Base-by-base conservation (phyloP, 805 yeast genomes). In the Cyberlindnera mississippiensis region DNA sequence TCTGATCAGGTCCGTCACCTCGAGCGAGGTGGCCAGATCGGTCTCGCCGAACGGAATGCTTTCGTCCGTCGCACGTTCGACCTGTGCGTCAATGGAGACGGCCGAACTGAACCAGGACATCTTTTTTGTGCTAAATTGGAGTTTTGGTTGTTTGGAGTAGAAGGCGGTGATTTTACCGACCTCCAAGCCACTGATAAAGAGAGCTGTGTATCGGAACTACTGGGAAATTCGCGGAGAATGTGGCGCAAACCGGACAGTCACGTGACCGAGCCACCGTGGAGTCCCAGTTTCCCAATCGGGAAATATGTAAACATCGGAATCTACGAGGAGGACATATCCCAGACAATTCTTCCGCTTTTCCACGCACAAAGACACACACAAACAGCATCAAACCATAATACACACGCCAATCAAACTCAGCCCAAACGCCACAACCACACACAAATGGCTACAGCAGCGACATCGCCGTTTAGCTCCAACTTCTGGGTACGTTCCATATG, bases 21-120 rank as follows among this genome's bases (percentile, higher is more conserved):
- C 98, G 45, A 93, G 69, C 12, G 91, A 89, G 34, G 72, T 66
- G 12, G 77, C 72, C 44, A 84, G 66, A 55, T 90, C 96, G 35
- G 85, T 72, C 56, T 90, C 96, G 2, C 97, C 97, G 56, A 83
- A 79, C 5, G 97, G 97, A 35, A 90, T 83, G n/a, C 85, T 69
- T 60, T 88, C 96, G 29, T 90, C 82, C 1, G 96, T 87, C 14
- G 96, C 95, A 48, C 74, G 77, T 41, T 73, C 76, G 29, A 90
- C 78, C 51, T 33, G 76, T 36, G 68, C 71, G 51, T 84, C 93
- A 7, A 53, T 43, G 7, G 40, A 31, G 6, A 44, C 39, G 0
- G 47, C 14, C 1, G 58, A 46, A 2, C 51, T 38, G 37, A 57
- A 57, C 62, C 62, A 57, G 18, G 62, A 52, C 62, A 57, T 57